Evolutionary conservation across 306 rosid species (phyloP), one percentile per base, ranked within the genome.

Genomic region (Castanospermum australe): DNA sequence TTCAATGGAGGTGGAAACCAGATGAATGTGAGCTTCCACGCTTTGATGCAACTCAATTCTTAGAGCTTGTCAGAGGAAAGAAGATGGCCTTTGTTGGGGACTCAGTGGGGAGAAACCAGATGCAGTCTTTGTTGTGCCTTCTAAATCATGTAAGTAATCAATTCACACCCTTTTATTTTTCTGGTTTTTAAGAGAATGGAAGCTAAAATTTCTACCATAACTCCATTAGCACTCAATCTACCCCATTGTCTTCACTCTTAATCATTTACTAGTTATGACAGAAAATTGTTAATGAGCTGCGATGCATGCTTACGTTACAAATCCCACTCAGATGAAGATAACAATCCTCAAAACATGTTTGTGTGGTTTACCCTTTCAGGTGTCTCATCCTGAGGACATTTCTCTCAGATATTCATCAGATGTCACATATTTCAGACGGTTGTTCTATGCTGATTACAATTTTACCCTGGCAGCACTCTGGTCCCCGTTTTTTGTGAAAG

Each of bases 1-100:
- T 89, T 55, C 83, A 88, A 10, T 95, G 99, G 99, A 81, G 93
- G 76, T 95, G 99, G 99, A 88, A 87, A 39, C 99, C 99, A 0
- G 71, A 95, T n/a, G 92, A 83, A 1, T 95, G 99, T 8, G 94
- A 95, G 44, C 86, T 95, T 25, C 92, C 97, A 0, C 18, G 82
- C 6, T 95, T 95, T 39, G 81, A 91, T 84, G 97, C 98, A 5
- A 75, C 82, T 54, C 86, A 86, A 74, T 95, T 95, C 77, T 81
- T 95, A 30, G 87, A 86, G 79, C 80, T 93, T 76, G 71, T 93
- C 4, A 83, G 84, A 21, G 93, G 93, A 36, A 95, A 95, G 82
- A 90, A 94, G 2, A 47, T 95, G 55, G 98, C 85, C 50, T 95
- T 95, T 77, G 93, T 93, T 33, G 99, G 99, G 5, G 99, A 95